Base-by-base conservation (phyloP, 768 basidiomycete species). In the Gymnopilus dilepis region DNA sequence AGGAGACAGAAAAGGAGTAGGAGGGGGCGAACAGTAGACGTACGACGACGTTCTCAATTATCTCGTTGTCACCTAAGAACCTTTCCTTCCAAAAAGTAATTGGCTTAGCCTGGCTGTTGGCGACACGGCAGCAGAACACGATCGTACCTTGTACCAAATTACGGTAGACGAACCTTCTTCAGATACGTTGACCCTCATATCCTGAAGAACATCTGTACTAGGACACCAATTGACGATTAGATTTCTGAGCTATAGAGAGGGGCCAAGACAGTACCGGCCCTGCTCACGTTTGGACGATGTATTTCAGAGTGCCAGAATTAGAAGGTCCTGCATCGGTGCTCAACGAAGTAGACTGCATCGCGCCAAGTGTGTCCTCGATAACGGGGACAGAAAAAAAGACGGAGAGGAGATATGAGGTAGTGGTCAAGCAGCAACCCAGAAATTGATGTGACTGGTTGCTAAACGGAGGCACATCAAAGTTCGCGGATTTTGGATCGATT, bases 181-280 rank as follows among this genome's bases (percentile, higher is more conserved):
- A 2, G 73, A 77, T 0, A 92, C 80, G 62, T 90, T 87, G 6
- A 92, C 76, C 56, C 86, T 81, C 81, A 90, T 81, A 61, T 91
- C 87, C 43, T 79, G 78, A 37, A 92, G 77, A 41, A 92, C 90
- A 74, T 92, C 91, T 53, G 91, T 87, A 67, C 91, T 92, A 26
- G 48, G 12, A 24, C 19, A n/a, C 50, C 37, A 21, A 45, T 55
- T 15, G 5, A 21, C 21, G 37, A 22, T 15, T n/a, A n/a, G 17
- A 33, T 41, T 7, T 40, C 28, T 24, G 8, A 7, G 43, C n/a
- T 22, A 19, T 42, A 45, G 12, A 24, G 43, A 37, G 12, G 6
- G 24, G 28, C 12, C 31, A 31, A 9, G 47, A 50, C 47, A 47
- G 43, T 50, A 50, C 30, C 28, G n/a, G 47, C 28, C n/a, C 47